These are phyloP conservation scores for Nicotiana attenuata DNA, from an alignment of 257 asterid genomes.

Conservation along the genomic window DNA sequence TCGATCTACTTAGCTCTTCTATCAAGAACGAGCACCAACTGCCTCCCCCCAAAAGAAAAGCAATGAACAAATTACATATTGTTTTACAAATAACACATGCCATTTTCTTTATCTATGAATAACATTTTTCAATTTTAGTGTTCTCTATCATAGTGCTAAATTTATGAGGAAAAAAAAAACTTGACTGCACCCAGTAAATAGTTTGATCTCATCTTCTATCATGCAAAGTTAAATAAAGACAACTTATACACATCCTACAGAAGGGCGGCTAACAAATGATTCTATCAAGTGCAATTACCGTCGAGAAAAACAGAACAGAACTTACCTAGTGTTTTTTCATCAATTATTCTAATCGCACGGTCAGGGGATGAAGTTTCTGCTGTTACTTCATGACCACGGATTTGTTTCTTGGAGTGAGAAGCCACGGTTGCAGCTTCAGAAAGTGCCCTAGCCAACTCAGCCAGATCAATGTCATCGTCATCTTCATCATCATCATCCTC, in stretches of 20 bases:
- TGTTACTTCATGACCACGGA: slow-evolving; percentile 22
- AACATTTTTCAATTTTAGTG: neutral
- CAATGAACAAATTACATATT: neutral
- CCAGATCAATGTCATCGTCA: slow-evolving; percentile 55
- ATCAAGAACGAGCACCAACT: neutral
- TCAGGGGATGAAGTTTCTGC: slow-evolving; percentile 23
- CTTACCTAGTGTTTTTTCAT: slow-evolving; percentile 54
- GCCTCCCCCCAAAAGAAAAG: neutral
- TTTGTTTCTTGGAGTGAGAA: slow-evolving; percentile 38
- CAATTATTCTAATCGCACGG: slow-evolving; percentile 33
- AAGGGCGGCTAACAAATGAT: neutral
- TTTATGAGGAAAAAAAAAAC: neutral
- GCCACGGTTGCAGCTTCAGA: slow-evolving; percentile 54
- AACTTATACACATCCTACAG: neutral
- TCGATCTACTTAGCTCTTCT: neutral
- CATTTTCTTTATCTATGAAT: neutral
- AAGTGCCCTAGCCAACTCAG: slow-evolving; percentile 69
- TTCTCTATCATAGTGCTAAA: neutral
- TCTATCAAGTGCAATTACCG: neutral
- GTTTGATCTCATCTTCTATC: neutral
- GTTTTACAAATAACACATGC: neutral
- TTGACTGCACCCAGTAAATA: neutral
- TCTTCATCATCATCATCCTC: slow-evolving; percentile 32
- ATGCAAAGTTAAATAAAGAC: neutral
- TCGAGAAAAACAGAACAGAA: neutral